Percentiles rank a stretch among this genome's conserved stretches.
These are phyloP conservation scores for Aspergillaceae sp. DNA, from an alignment of 2,329 filamentous ascomycete genomes.

Conservation along the genomic window DNA sequence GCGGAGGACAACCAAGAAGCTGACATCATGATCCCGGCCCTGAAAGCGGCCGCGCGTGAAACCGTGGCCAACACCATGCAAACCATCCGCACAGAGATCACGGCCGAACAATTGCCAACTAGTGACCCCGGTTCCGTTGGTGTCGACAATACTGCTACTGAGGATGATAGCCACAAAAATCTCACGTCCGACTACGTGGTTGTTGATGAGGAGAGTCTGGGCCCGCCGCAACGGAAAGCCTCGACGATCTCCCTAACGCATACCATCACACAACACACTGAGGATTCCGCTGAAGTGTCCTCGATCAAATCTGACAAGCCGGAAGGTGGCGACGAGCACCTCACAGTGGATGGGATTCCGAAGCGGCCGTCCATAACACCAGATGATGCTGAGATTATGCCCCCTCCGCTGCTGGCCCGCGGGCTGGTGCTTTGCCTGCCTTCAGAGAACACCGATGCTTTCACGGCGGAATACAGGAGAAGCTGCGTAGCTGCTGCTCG, in stretches of 20 bases:
- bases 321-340: slow-evolving; percentile 4
- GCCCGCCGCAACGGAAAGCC: slow-evolving; percentile 24
- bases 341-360: background rate
- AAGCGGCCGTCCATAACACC: slow-evolving; percentile 4
- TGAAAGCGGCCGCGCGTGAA: slow-evolving; percentile 34
- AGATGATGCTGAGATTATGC: slow-evolving; percentile 16
- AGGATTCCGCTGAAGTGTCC: slow-evolving; percentile 16
- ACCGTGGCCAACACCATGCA: slow-evolving; percentile 30
- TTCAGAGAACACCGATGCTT: slow-evolving; percentile 20
- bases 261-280: slow-evolving; percentile 30
- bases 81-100: slow-evolving; percentile 36
- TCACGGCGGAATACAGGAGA: slow-evolving; percentile 26
- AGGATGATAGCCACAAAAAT: slow-evolving; percentile 13
- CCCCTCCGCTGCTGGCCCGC: slow-evolving; percentile 28
- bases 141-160: slow-evolving; percentile 5
- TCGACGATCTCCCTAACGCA: slow-evolving; percentile 37
- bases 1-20: slow-evolving; percentile 29
- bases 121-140: slow-evolving; percentile 8
- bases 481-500: slow-evolving; percentile 30
- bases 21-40: slow-evolving; percentile 34
- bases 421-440: slow-evolving; percentile 31
- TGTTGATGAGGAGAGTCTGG: slow-evolving; percentile 11
- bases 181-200: slow-evolving; percentile 15
- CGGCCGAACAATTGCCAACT: slow-evolving; percentile 15
- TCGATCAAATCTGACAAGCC: slow-evolving; percentile 6